These are phyloP conservation scores for Alternaria panax DNA, from an alignment of 2,329 filamentous ascomycete genomes.

Conservation along the genomic window DNA sequence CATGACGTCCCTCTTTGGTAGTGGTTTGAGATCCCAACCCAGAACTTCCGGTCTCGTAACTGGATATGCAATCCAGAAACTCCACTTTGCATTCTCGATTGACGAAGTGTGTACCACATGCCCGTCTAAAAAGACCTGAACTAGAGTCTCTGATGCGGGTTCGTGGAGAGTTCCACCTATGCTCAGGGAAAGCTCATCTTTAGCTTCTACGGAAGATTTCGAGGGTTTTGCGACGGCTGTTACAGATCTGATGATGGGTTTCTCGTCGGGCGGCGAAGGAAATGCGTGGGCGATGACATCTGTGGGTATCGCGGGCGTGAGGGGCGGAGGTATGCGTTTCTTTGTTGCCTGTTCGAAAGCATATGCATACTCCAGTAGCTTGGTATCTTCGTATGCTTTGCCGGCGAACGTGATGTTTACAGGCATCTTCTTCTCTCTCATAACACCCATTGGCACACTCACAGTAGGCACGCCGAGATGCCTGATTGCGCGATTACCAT, in stretches of 20 bases:
- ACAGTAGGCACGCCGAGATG: constrained; percentile 64
- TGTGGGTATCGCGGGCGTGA: constrained; percentile 17
- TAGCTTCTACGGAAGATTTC: background rate
- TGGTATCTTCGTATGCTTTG: constrained; percentile 56
- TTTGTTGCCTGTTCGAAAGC: constrained; percentile 30
- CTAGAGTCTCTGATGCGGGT: background rate
- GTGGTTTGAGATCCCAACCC: constrained; percentile 37
- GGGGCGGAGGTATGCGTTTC: constrained; percentile 21
- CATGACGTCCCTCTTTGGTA: constrained; percentile 27
- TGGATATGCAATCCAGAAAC: constrained; percentile 11
- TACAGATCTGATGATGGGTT: background rate
- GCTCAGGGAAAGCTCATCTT: background rate
- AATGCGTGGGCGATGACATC: constrained; percentile 13
- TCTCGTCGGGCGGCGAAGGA: background rate
- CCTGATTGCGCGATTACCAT: constrained; percentile 62
- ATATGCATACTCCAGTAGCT: constrained; percentile 36
- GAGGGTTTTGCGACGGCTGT: background rate
- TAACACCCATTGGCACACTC: constrained; percentile 61
- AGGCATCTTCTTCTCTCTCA: constrained; percentile 58
- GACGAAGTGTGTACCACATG: constrained; percentile 6
- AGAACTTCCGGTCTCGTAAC: constrained; percentile 16
- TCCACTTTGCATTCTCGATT: constrained; percentile 9
- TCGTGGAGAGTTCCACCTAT: constrained; percentile 4
- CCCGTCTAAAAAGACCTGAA: constrained; percentile 33
- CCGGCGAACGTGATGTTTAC: constrained; percentile 62